Evolutionary conservation across 2,329 filamentous ascomycete species (phyloP).

Genomic region (Cercospora berteroae): DNA sequence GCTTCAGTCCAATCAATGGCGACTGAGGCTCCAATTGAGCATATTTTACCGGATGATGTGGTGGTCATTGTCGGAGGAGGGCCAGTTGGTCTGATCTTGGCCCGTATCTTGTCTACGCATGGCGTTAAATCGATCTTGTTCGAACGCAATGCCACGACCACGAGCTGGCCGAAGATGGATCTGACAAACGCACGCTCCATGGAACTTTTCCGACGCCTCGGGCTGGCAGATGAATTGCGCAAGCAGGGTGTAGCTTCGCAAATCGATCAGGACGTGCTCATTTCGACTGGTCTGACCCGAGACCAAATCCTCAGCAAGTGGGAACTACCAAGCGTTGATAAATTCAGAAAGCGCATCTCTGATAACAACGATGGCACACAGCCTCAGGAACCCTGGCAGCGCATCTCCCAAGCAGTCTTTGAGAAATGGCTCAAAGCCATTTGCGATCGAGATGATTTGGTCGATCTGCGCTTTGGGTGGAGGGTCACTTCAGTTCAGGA

Average conservation of each 20-base stretch:
- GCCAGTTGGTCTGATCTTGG: not conserved
- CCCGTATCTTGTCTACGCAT: not conserved
- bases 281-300: not conserved
- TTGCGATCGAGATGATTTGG: not conserved
- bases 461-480: not conserved
- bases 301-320: not conserved
- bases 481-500: not conserved
- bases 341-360: not conserved
- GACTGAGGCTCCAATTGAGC: not conserved
- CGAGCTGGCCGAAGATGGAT: not conserved
- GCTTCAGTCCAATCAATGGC: not conserved
- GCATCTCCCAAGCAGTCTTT: not conserved
- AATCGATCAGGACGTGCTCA: not conserved
- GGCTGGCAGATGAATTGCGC: not conserved
- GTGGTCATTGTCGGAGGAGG: not conserved
- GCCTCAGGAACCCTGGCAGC: not conserved
- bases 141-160: not conserved
- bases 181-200: not conserved
- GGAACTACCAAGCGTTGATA: not conserved
- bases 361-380: not conserved
- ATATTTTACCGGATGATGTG: not conserved
- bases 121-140: not conserved
- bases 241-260: not conserved
- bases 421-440: not conserved
- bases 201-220: not conserved